phyloP scores from a whole-genome alignment of 805 yeast genomes.

The Myxozyma mucilagina region DNA sequence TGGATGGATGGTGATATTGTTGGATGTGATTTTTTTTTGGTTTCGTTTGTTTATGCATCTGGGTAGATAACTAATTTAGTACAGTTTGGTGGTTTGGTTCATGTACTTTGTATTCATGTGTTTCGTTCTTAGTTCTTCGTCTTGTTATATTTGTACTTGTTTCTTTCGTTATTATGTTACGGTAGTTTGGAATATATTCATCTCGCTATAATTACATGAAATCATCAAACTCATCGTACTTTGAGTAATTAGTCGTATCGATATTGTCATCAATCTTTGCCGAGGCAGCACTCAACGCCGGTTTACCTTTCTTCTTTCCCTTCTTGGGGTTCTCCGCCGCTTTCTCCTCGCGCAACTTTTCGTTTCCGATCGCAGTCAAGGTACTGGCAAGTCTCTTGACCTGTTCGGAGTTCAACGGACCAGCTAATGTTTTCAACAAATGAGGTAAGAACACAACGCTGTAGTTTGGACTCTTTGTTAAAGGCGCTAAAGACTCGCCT shows the following conservation, averaged over 20 bases:
- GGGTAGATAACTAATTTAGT: neutral
- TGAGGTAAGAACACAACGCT: constrained; percentile 77
- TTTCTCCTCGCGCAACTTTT: constrained; percentile 78
- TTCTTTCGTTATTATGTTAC: neutral
- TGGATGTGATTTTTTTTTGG: neutral
- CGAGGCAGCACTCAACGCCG: constrained; percentile 70
- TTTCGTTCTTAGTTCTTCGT: neutral
- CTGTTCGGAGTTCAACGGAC: constrained; percentile 79
- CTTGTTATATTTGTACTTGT: neutral
- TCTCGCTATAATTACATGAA: constrained; percentile 40
- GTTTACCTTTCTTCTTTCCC: constrained; percentile 90
- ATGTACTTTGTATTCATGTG: neutral
- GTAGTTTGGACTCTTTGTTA: constrained; percentile 58
- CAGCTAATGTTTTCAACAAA: constrained; percentile 77
- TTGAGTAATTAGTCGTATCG: constrained; percentile 53
- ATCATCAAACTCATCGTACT: constrained; percentile 46
- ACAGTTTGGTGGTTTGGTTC: neutral
- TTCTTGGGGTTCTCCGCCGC: constrained; percentile 45
- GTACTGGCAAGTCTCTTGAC: constrained; percentile 84
- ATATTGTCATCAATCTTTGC: constrained; percentile 60
- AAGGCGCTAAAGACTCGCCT: constrained; percentile 42
- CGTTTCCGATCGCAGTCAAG: constrained; percentile 73
- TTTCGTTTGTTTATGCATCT: neutral
- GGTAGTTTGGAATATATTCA: neutral
- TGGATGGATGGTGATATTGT: neutral